Evolutionary conservation across 2,329 filamentous ascomycete genomes (phyloP), one percentile per base, ranked within the genome.

Genomic region (Hypoxylon sp.): DNA sequence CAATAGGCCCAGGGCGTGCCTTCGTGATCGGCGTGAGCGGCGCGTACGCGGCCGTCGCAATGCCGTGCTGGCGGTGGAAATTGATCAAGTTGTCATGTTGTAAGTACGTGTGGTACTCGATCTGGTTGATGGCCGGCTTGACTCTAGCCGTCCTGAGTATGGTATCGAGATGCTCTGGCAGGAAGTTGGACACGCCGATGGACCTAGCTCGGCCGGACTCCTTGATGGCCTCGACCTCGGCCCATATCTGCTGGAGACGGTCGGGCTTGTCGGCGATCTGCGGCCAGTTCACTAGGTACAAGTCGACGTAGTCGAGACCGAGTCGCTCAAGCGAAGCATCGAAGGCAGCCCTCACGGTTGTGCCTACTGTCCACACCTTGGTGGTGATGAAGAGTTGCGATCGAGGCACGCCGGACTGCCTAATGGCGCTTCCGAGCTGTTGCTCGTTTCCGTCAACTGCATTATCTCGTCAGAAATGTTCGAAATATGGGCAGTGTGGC

Each of bases 131-230:
- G 5, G 87, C 88, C 0, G 92, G 92, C 2, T 81, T 75, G 65
- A 91, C 76, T 71, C 84, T 85, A 53, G 89, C 88, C 4, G 88
- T 87, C 75, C 84, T 76, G 1, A 90, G 80, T 43, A 90, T 75
- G 2, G 79, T 74, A 75, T 90, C 84, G 19, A 91, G 78, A 69
- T 91, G 81, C 45, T 79, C 74, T 71, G 83, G 79, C 30, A 86
- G 73, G 74, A 91, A 95, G 81, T 95, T 96, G 73, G 90, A 92
- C 12, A 96, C 89, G 54, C 92, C 92, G 71, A 96, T 93, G 60
- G 89, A 88, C 70, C 83, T 85, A 51, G 87, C 88, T 65, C 86
- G 86, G 67, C 90, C 90, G 1, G 86, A 85, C 46, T 85, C 85
- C 75, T 89, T 84, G 83, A 94, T 88, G 29, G 86, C 87, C 74